These are phyloP conservation scores for Pleurotus tuoliensis DNA, from an alignment of 768 basidiomycete genomes.

Conservation along the genomic window DNA sequence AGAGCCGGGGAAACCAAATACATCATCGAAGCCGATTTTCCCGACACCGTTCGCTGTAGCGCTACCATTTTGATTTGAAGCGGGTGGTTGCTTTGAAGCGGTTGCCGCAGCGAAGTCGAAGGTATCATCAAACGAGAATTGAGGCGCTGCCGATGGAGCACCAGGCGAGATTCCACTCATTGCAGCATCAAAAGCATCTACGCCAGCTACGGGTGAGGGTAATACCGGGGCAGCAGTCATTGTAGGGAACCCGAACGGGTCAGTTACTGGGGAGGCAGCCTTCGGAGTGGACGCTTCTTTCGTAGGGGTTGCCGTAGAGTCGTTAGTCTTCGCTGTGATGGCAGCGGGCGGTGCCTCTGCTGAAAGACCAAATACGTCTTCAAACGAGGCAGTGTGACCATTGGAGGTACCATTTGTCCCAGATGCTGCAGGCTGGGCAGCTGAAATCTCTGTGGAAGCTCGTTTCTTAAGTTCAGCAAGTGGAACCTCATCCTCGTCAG, in stretches of 20 bases:
- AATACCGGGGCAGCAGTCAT: slow-evolving; percentile 11
- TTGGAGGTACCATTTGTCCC: slow-evolving; percentile 10
- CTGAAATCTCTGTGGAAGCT: slow-evolving; percentile 9
- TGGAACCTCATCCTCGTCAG: slow-evolving; percentile 44
- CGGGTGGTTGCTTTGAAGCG: slow-evolving; percentile 25
- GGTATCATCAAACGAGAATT: slow-evolving; percentile 57
- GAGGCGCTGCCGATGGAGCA: slow-evolving; percentile 27
- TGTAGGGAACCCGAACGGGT: neutral
- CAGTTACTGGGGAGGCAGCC: slow-evolving; percentile 18
- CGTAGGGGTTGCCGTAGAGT: neutral
- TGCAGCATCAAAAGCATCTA: slow-evolving; percentile 74
- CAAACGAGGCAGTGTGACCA: slow-evolving; percentile 35
- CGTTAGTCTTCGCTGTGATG: slow-evolving; percentile 2
- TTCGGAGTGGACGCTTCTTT: slow-evolving; percentile 18
- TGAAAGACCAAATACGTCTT: slow-evolving; percentile 51
- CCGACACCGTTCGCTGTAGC: neutral
- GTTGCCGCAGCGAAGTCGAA: slow-evolving; percentile 57
- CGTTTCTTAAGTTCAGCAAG: slow-evolving; percentile 27
- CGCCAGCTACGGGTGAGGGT: slow-evolving; percentile 33
- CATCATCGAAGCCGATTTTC: slow-evolving; percentile 28
- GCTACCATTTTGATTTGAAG: slow-evolving; percentile 19
- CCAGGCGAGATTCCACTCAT: slow-evolving; percentile 49
- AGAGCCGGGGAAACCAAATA: slow-evolving; percentile 19
- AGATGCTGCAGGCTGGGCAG: slow-evolving; percentile 11
- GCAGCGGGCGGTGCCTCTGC: slow-evolving; percentile 19